These are phyloP conservation scores for Microsporum ferrugineum DNA, from an alignment of 2,329 filamentous ascomycete genomes.

Conservation along the genomic window DNA sequence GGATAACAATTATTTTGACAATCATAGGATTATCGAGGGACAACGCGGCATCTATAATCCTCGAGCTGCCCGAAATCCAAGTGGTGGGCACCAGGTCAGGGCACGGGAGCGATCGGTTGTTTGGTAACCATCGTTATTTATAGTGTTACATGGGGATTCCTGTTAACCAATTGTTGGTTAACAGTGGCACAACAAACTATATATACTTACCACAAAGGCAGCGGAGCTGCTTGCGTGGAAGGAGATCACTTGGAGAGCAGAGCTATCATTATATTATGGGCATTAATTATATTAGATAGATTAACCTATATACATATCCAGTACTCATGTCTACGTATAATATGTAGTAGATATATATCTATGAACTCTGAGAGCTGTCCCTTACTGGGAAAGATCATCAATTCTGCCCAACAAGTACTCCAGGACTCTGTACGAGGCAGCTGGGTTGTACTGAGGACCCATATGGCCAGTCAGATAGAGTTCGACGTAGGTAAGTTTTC, in stretches of 20 bases:
- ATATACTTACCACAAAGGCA: not conserved
- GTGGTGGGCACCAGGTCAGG: not conserved
- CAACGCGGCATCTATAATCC: not conserved
- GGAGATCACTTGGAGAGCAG: not conserved
- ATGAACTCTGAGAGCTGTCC: not conserved
- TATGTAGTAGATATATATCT: not conserved
- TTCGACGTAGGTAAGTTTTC: constrained; percentile 60
- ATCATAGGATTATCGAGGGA: not conserved
- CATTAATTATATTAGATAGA: not conserved
- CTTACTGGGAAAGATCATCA: constrained; percentile 9
- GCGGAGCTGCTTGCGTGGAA: not conserved
- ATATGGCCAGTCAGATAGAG: constrained; percentile 54
- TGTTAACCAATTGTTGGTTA: not conserved
- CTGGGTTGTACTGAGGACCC: constrained; percentile 34
- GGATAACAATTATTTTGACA: not conserved
- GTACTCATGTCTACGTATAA: not conserved
- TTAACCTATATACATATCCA: not conserved
- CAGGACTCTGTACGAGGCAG: constrained; percentile 50
- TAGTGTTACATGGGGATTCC: no score
- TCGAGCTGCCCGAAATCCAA: not conserved
- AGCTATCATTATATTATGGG: not conserved
- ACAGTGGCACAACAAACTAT: not conserved
- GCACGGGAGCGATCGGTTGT: not conserved
- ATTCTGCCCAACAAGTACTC: constrained; percentile 63
- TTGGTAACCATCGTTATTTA: not conserved